phyloP scores from a whole-genome alignment of 805 yeast species.

The Barnettozyma wickerhamii region DNA sequence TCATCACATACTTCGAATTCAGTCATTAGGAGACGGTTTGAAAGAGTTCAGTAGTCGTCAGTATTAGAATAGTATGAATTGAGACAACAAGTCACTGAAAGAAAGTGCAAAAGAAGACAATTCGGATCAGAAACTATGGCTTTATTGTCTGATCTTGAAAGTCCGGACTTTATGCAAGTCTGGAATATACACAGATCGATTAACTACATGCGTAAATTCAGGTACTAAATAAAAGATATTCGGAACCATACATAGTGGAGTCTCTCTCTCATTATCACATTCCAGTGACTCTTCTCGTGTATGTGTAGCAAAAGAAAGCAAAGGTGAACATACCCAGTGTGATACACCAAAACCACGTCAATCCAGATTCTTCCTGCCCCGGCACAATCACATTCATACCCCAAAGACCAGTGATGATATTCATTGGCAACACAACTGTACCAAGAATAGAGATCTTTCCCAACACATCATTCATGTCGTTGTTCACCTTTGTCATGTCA shows the following conservation, averaged over 20 bases:
- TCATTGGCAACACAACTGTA: constrained; percentile 92
- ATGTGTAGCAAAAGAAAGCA: constrained; percentile 43
- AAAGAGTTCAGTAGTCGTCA: no score
- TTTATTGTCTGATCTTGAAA: no score
- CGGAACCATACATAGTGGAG: neutral
- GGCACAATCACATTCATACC: constrained; percentile 98
- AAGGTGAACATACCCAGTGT: constrained; percentile 41
- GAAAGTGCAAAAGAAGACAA: no score
- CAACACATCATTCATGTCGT: constrained; percentile 93
- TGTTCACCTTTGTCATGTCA: constrained; percentile 95
- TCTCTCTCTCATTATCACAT: constrained; percentile 1
- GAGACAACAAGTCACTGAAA: neutral
- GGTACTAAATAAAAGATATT: neutral
- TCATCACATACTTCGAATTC: constrained; percentile 10
- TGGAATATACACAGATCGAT: no score
- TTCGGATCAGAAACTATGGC: constrained; percentile 2
- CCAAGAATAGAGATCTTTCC: constrained; percentile 92
- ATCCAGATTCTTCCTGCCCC: constrained; percentile 67
- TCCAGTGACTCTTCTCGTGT: constrained; percentile 43
- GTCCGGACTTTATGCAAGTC: no score
- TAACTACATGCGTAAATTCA: neutral
- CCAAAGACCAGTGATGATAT: constrained; percentile 95
- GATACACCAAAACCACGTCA: constrained; percentile 63
- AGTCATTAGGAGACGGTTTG: no score
- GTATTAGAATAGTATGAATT: no score